phyloP scores from a whole-genome alignment of 257 asterid species.

The Ligustrum vulgare region DNA sequence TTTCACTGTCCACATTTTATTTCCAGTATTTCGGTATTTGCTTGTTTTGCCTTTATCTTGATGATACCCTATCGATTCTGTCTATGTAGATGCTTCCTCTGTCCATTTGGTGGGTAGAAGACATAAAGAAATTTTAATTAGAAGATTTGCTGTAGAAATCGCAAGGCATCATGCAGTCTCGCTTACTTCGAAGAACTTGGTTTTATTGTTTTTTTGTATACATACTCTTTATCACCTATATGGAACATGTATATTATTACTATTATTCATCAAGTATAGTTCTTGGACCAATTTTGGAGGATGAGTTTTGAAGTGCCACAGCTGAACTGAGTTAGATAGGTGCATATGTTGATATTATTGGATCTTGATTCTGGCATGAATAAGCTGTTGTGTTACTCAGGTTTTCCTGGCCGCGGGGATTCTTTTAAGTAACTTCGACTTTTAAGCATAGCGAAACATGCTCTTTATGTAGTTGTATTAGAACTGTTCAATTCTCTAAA shows the following conservation, averaged over 20 bases:
- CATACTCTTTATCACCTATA: conserved; percentile 18
- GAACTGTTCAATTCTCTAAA: not conserved
- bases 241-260: conserved; percentile 22
- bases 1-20: not conserved
- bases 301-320: not conserved
- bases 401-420: not conserved
- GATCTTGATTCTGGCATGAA: not conserved
- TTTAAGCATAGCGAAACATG: not conserved
- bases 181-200: conserved; percentile 20
- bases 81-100: conserved; percentile 1
- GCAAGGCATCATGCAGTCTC: conserved; percentile 14
- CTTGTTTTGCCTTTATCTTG: conserved; percentile 6
- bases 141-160: conserved; percentile 28
- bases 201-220: conserved; percentile 7
- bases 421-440: not conserved
- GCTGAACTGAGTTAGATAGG: not conserved
- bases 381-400: not conserved
- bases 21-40: not conserved
- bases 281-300: not conserved
- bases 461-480: not conserved
- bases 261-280: not conserved
- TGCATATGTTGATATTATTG: not conserved
- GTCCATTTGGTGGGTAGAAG: conserved; percentile 31
- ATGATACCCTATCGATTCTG: not conserved
- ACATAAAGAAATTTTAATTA: conserved; percentile 9